Evolutionary conservation across 768 basidiomycete species (phyloP), one percentile per base, ranked within the genome.

Genomic region (Trametes sanguinea): DNA sequence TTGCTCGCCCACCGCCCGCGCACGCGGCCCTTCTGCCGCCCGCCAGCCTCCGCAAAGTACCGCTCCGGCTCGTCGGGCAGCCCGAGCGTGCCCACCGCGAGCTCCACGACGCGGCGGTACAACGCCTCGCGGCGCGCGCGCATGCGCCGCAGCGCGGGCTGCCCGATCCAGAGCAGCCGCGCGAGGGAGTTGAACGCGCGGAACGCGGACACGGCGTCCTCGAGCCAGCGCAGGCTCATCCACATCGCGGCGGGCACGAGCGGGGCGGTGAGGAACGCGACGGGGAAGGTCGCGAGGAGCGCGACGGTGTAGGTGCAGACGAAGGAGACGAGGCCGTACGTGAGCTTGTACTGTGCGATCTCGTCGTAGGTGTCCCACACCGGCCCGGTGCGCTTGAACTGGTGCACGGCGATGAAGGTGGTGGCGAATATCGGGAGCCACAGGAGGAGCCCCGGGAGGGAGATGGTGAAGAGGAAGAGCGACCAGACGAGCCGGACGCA

Each of bases 291-390:
- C 44, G 87, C 39, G 39, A 86, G 39, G 32, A 85, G 75, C 11
- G 82, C 74, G 16, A 72, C 62, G 37, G 80, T 55, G 85, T 90
- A 93, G 33, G 93, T 90, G 54, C 81, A 76, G 3, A 90, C 61
- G 1, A 91, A 92, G 0, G 91, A 87, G 8, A 86, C 68, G 37
- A 95, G 80, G 9, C 94, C 94, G 67, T 92, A 92, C 22, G 88
- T 84, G 55, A 94, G 85, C 72, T 94, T 94, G 74, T 92, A 90
- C 70, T 94, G 90, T 10, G 92, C 90, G 64, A 94, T 92, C 72
- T 94, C 92, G 68, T 94, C 93, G 82, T 85, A 93, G 0, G 90
- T 93, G 69, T 94, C 90, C 77, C 88, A 90, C 40, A 90, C 81
- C 0, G 91, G 91, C 0, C 92, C 92, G 0, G 83, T 87, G 75